A percentile compares a stretch with the other conserved stretches of the same genome.
phyloP scores from a whole-genome alignment of 2,329 filamentous ascomycete species.

The Exophiala spinifera region DNA sequence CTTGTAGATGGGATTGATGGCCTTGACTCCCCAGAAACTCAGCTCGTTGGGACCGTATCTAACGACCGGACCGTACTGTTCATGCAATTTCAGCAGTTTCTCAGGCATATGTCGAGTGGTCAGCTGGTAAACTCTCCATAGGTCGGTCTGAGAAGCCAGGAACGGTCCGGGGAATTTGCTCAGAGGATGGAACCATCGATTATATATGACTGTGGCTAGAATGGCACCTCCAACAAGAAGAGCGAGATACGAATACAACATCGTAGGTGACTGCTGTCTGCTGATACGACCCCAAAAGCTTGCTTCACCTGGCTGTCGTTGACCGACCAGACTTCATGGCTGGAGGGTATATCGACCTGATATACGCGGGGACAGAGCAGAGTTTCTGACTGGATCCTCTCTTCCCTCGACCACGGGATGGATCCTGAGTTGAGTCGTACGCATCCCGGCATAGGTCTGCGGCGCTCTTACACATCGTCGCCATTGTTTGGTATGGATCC shows the following conservation, averaged over 20 bases:
- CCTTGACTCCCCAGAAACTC: conserved; percentile 56
- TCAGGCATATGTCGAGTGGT: conserved; percentile 37
- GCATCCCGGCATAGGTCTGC: too few relatives aligned
- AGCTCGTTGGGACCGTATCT: conserved; percentile 37
- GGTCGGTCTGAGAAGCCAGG: conserved; percentile 32
- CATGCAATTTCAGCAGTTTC: conserved; percentile 29
- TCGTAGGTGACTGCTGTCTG: background rate
- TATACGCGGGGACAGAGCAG: too few relatives aligned
- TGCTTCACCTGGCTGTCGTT: too few relatives aligned
- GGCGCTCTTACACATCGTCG: too few relatives aligned
- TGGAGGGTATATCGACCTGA: too few relatives aligned
- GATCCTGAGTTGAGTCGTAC: too few relatives aligned
- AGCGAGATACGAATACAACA: background rate
- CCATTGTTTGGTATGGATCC: too few relatives aligned
- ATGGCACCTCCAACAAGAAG: background rate
- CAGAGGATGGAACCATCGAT: conserved; percentile 35
- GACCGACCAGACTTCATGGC: too few relatives aligned
- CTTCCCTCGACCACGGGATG: too few relatives aligned
- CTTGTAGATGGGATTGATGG: conserved; percentile 50
- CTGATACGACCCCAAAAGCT: background rate
- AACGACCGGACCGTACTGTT: conserved; percentile 19
- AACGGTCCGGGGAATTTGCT: conserved; percentile 40
- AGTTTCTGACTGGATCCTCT: too few relatives aligned
- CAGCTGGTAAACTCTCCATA: conserved; percentile 40
- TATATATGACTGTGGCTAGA: conserved; percentile 14